A percentile compares a stretch with the other conserved stretches of the same genome.
phyloP scores from a whole-genome alignment of 768 basidiomycete species.

The Rubroboletus pulcherrimus region DNA sequence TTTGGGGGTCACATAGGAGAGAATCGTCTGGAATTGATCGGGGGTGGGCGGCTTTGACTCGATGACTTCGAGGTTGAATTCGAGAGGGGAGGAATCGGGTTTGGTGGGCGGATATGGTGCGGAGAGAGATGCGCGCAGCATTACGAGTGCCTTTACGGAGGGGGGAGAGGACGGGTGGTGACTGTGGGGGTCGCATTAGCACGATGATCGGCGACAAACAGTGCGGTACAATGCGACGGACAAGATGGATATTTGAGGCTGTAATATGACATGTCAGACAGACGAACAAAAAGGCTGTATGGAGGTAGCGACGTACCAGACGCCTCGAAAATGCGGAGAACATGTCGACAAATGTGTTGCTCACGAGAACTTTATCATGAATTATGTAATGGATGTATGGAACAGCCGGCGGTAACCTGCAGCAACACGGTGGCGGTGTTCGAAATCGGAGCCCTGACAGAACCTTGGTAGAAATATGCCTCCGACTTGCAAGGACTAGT shows the following conservation, averaged over 20 bases:
- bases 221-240: constrained; percentile 28
- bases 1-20: constrained; percentile 47
- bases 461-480: too few species aligned
- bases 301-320: constrained; percentile 24
- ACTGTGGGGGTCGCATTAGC: constrained; percentile 34
- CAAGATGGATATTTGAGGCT: constrained; percentile 69
- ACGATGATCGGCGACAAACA: constrained; percentile 6
- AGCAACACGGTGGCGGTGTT: too few species aligned
- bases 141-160: constrained; percentile 55
- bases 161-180: constrained; percentile 65
- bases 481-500: background rate
- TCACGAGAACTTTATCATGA: background rate
- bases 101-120: constrained; percentile 57
- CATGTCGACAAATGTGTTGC: constrained; percentile 15
- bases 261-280: background rate
- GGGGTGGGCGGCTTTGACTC: constrained; percentile 59
- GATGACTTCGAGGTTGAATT: constrained; percentile 70
- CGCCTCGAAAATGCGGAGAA: constrained; percentile 38
- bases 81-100: constrained; percentile 46
- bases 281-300: background rate
- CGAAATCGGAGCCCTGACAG: too few species aligned
- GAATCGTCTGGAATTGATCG: constrained; percentile 66
- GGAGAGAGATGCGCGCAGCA: constrained; percentile 58
- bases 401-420: background rate
- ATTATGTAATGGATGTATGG: constrained; percentile 8